Evolutionary conservation across 768 basidiomycete genomes (phyloP), one percentile per base, ranked within the genome.

Genomic region (Macrocybe gigantea): DNA sequence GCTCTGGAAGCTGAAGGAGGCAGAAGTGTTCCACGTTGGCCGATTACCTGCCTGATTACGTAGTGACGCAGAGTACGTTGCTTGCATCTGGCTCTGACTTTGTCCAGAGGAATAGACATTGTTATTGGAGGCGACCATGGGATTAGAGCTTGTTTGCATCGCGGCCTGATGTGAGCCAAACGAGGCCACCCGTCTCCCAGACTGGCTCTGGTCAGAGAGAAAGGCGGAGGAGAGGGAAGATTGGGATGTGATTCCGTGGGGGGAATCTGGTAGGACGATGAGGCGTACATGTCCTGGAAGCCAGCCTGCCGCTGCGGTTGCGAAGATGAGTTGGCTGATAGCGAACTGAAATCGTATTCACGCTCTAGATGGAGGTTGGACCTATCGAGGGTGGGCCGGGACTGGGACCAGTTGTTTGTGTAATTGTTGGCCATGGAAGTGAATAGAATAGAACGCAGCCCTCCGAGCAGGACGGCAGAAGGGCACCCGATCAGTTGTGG

Each of bases 381-480:
- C 35, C 48, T 50, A 31, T 31, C 29, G 37, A 53, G 54, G 7
- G 48, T 11, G 32, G 45, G n/a, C 34, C 51, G 53, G 13, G 53
- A 50, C 41, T 57, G 56, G 22, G 22, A 2, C 22, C 22, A 22
- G 22, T 22, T 22, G 38, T 37, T 51, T 10, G 45, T 46, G 41
- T 51, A 55, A 29, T 40, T 36, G 34, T 43, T 39, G 38, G 54
- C 35, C 54, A 55, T 55, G 30, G n/a, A 44, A 48, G 40, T 48
- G 31, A 41, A 43, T 50, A 41, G 41, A 38, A 30, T 30, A 32
- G 22, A 33, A 42, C 9, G 15, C 14, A 41, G 33, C 33, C 38
- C 22, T 58, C 56, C 56, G 56, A 6, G 41, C 31, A 52, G 48
- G 12, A 45, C 56, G 56, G 54, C 38, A 33, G 42, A 22, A 22